Conservation (phyloP, 2,329 filamentous ascomycete genomes). For the Arthrobotrys megalospora region DNA sequence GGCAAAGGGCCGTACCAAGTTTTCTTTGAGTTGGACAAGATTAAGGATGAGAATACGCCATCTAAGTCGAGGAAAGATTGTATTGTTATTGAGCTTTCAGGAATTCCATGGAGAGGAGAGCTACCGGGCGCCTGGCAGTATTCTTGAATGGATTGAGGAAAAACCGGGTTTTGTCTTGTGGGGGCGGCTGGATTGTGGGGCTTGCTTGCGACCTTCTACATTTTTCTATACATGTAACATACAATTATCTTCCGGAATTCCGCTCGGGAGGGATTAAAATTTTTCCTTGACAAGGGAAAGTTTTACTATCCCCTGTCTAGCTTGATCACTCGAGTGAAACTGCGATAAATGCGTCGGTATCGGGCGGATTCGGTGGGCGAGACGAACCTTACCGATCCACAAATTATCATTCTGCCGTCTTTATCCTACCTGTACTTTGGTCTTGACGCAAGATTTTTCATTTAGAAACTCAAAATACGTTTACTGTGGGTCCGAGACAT, state of each 20-base stretch:
- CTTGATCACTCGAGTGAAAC: no score
- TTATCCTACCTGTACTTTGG: neutral
- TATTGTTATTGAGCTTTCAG: constrained; percentile 9
- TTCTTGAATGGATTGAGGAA: neutral
- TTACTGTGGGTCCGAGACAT: neutral
- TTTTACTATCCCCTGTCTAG: no score
- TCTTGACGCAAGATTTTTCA: neutral
- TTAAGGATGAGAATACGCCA: constrained; percentile 13
- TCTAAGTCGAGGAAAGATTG: constrained; percentile 16
- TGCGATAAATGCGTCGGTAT: neutral
- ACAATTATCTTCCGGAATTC: no score
- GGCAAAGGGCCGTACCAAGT: constrained; percentile 26
- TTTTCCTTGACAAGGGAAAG: no score
- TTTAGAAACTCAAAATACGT: neutral
- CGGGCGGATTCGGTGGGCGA: neutral
- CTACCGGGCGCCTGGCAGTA: constrained; percentile 19
- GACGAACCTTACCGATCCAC: neutral
- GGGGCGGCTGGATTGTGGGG: no score
- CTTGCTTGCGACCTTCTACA: no score
- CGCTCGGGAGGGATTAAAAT: no score
- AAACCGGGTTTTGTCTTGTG: no score
- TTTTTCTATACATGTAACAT: no score
- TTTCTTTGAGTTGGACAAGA: constrained; percentile 7
- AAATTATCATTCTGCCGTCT: neutral
- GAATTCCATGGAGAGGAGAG: neutral